Evolutionary conservation across 164 flowering plant genomes (phyloP).

Genomic region (Amborella trichopoda): DNA sequence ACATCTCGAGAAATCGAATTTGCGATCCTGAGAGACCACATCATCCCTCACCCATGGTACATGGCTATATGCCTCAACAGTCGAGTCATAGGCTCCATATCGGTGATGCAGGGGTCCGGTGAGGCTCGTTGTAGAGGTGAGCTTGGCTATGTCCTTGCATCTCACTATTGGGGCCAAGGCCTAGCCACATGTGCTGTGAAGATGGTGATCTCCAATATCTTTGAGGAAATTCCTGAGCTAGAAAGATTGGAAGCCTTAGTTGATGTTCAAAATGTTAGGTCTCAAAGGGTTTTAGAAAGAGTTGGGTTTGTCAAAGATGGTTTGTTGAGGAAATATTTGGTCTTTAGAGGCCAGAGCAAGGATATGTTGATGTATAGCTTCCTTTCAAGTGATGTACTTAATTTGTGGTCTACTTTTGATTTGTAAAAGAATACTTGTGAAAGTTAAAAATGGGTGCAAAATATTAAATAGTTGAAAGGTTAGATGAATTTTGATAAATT

Average conservation of each 20-base stretch:
- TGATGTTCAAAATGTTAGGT: slow-evolving; percentile 22
- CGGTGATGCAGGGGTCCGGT: slow-evolving; percentile 7
- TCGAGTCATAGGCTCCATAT: slow-evolving; percentile 11
- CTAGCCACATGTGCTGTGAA: slow-evolving; percentile 20
- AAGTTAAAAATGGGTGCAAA: too few species aligned
- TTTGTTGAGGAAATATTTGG: slow-evolving; percentile 25
- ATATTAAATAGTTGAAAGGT: too few species aligned
- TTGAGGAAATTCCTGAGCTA: slow-evolving; percentile 15
- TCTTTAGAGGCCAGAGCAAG: slow-evolving; percentile 20
- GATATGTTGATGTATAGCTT: slow-evolving; percentile 27
- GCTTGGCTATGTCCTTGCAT: slow-evolving; percentile 14
- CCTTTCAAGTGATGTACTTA: slow-evolving; percentile 20
- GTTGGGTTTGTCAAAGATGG: slow-evolving; percentile 35
- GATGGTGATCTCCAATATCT: slow-evolving; percentile 10
- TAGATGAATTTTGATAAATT: neutral
- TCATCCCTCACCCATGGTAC: slow-evolving; percentile 16
- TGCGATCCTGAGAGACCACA: slow-evolving; percentile 6
- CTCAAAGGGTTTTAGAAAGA: slow-evolving; percentile 42
- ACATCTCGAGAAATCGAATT: slow-evolving; percentile 8
- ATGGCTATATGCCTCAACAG: slow-evolving; percentile 14
- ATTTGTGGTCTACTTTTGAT: neutral
- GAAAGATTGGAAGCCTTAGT: slow-evolving; percentile 31
- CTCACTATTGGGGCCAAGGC: slow-evolving; percentile 19
- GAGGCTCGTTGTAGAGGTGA: slow-evolving; percentile 9
- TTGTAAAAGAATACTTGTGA: neutral